Conservation (phyloP, 169 alveolate species). For the Cryptosporidium sp. region DNA sequence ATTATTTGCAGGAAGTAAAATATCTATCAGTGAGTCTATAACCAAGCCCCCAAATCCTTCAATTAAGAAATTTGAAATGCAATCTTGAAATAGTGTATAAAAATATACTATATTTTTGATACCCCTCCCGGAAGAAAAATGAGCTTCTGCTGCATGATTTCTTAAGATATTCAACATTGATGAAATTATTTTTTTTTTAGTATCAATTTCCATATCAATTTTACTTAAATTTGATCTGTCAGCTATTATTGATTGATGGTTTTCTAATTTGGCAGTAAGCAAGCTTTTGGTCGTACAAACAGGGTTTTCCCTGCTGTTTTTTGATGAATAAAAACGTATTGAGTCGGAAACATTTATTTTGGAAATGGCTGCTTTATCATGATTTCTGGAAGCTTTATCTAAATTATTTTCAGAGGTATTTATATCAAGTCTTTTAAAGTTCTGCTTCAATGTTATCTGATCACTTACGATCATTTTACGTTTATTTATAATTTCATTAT, state of each 20-base stretch:
- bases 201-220: not conserved
- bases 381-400: not conserved
- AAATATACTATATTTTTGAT: not conserved
- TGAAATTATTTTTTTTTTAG: slow-evolving; percentile 1
- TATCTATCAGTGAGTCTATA: slow-evolving; percentile 31
- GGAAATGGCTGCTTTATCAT: not conserved
- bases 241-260: not conserved
- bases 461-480: no score
- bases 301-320: not conserved
- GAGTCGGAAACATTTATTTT: not conserved
- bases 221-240: not conserved
- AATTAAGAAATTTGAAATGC: slow-evolving; percentile 40
- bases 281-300: not conserved
- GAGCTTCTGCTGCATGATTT: not conserved
- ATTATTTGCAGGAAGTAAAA: slow-evolving; percentile 18
- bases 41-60: slow-evolving; percentile 1
- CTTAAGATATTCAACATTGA: slow-evolving; percentile 11
- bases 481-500: not conserved
- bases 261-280: not conserved
- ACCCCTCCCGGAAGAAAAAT: not conserved
- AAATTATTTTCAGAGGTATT: not conserved
- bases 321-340: not conserved
- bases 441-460: not conserved
- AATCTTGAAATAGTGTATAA: slow-evolving; percentile 28
- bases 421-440: no score